A percentile compares a stretch with the other conserved stretches of the same genome.
Evolutionary conservation across 2,329 filamentous ascomycete genomes (phyloP).

Genomic region (Claviceps capensis): DNA sequence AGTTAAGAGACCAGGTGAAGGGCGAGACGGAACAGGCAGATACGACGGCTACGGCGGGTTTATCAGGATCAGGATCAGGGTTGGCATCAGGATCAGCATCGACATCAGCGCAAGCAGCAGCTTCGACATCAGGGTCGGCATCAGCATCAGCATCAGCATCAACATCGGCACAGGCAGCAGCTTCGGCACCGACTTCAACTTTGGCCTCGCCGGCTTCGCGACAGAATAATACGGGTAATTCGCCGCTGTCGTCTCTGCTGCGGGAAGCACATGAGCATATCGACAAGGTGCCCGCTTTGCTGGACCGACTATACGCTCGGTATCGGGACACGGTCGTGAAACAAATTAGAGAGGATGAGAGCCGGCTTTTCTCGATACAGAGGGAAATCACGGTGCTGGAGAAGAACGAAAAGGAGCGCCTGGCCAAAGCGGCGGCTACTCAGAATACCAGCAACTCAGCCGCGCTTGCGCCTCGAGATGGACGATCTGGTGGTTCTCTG

Average conservation of each 20-base stretch:
- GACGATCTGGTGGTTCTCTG: slow-evolving; percentile 10
- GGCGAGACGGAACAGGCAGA: slow-evolving; percentile 29
- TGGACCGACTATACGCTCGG: slow-evolving; percentile 59
- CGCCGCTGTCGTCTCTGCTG: slow-evolving; percentile 44
- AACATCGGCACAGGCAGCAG: background rate
- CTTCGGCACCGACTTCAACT: slow-evolving; percentile 12
- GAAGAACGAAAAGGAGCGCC: slow-evolving; percentile 26
- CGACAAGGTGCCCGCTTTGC: slow-evolving; percentile 54
- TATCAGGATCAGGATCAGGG: slow-evolving; percentile 12
- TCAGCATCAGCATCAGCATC: background rate
- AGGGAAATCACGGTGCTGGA: slow-evolving; percentile 58
- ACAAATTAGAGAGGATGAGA: slow-evolving; percentile 64
- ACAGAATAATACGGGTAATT: slow-evolving; percentile 62
- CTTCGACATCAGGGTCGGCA: slow-evolving; percentile 11
- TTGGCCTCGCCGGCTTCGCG: slow-evolving; percentile 40
- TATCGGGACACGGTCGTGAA: slow-evolving; percentile 59
- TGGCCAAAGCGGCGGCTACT: slow-evolving; percentile 21
- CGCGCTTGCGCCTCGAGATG: slow-evolving; percentile 19
- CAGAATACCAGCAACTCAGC: slow-evolving; percentile 20
- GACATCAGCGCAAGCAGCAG: background rate
- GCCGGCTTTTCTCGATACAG: slow-evolving; percentile 46
- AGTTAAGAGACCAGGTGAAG: slow-evolving; percentile 61
- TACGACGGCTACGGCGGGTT: slow-evolving; percentile 20
- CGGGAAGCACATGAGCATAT: slow-evolving; percentile 53
- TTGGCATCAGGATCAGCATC: background rate